Conservation (phyloP, 352 stramenopile genomes). For the Nothophytophthora sp. region DNA sequence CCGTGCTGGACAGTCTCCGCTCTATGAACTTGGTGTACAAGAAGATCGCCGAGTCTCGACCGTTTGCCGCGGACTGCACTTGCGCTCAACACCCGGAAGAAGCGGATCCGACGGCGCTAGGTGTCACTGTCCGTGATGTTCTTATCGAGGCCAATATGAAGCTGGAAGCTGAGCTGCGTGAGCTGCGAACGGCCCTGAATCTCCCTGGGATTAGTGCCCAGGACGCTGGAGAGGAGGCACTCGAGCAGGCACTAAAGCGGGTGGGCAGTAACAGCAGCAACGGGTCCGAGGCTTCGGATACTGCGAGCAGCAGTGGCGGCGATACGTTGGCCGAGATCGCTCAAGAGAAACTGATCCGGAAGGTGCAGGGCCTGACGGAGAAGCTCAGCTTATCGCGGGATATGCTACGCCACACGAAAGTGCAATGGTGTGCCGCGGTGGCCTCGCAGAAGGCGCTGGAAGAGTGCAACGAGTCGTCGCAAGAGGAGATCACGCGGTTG, state of each 20-base stretch:
- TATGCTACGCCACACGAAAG: constrained; percentile 63
- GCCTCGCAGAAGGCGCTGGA: constrained; percentile 67
- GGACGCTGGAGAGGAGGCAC: constrained; percentile 26
- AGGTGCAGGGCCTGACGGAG: constrained; percentile 44
- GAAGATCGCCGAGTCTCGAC: constrained; percentile 62
- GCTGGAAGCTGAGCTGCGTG: constrained; percentile 43
- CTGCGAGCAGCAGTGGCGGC: constrained; percentile 11
- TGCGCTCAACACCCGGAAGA: constrained; percentile 22
- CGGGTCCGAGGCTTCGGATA: constrained; percentile 23
- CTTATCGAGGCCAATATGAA: constrained; percentile 60
- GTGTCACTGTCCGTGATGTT: constrained; percentile 49
- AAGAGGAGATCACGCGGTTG: constrained; percentile 50
- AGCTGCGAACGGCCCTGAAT: constrained; percentile 35
- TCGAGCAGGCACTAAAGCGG: constrained; percentile 29
- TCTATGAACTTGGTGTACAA: constrained; percentile 75
- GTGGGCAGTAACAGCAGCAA: constrained; percentile 38
- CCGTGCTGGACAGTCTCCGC: constrained; percentile 64
- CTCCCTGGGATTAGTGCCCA: constrained; percentile 14
- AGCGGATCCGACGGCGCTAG: constrained; percentile 18
- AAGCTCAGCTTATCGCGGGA: constrained; percentile 51
- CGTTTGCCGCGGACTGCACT: constrained; percentile 36
- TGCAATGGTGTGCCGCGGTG: constrained; percentile 62
- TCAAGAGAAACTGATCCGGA: constrained; percentile 33
- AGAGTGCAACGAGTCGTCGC: constrained; percentile 50
- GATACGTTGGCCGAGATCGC: constrained; percentile 21